Base-by-base conservation (phyloP, 2,329 filamentous ascomycete genomes). In the Alternaria consortialis region DNA sequence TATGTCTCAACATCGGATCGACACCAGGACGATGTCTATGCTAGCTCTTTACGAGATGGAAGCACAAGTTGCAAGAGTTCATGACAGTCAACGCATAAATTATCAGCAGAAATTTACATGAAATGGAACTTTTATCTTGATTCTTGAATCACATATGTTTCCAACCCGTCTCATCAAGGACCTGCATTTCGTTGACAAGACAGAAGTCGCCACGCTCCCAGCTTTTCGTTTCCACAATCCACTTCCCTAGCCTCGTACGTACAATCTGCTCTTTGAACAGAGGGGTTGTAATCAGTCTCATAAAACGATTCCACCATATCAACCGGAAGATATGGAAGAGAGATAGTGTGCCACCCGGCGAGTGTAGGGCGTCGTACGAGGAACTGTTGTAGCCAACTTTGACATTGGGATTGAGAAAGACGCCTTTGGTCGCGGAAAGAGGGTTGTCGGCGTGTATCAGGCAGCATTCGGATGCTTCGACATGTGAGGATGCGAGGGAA, bases 401-500 rank as follows among this genome's bases (percentile, higher is more conserved):
- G 11, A 92, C 90, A 12, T 84, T 84, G 2, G 90, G 89, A 73
- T 93, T 93, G 39, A 92, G 72, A 74, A 83, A 92, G 6, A 92
- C 86, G 51, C 90, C 88, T 56, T 81, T 77, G 7, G 60, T 67
- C 1, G 55, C 72, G 5, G 83, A 84, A 5, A 88, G 78, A 1
- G 86, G 86, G 68, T 92, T 92, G 70, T 92, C 90, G 2, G 87
- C 86, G 72, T 92, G 90, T 56, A 92, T 88, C 53, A 94, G 85
- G 76, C 91, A 94, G 80, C 91, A 93, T 77, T 94, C 91, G 13
- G 88, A 91, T n/a, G 84, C 91, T 76, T 94, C 91, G 27, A 93
- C 81, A 71, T 92, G 90, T 27, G 81, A 71, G 4, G 67, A 60
- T 0, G 84, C 84, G 1, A 94, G 84, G 4, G 83, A 84, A 70